A percentile compares a stretch with the other conserved stretches of the same genome.
phyloP scores from a whole-genome alignment of 2,329 filamentous ascomycete species.

The Epicoccum sorghinum region DNA sequence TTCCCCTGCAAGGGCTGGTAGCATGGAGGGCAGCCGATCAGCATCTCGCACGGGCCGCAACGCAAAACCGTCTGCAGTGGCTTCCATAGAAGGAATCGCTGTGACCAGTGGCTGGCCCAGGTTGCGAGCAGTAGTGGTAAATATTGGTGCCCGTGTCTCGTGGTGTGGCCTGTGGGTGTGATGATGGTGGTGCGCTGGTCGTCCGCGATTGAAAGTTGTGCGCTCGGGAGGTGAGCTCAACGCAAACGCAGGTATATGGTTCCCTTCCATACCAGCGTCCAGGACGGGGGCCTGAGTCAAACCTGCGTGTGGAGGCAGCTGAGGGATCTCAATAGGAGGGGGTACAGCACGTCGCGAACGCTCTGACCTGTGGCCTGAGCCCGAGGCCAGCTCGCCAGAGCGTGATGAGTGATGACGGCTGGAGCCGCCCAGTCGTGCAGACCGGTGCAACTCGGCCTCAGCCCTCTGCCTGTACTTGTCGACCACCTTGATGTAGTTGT shows the following conservation, averaged over 20 bases:
- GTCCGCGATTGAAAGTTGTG: slow-evolving; percentile 66
- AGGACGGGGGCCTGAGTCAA: slow-evolving; percentile 47
- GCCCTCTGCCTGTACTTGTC: slow-evolving; percentile 88
- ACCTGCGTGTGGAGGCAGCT: slow-evolving; percentile 42
- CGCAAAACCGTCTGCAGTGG: slow-evolving; percentile 69
- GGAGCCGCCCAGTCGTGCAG: slow-evolving; percentile 53
- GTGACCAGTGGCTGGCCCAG: slow-evolving; percentile 71
- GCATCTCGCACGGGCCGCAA: slow-evolving; percentile 83
- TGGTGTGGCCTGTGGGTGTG: slow-evolving; percentile 48
- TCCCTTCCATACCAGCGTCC: slow-evolving; percentile 64
- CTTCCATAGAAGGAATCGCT: slow-evolving; percentile 70
- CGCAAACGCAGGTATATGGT: slow-evolving; percentile 67
- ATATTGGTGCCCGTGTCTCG: slow-evolving; percentile 51
- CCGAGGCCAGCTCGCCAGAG: slow-evolving; percentile 43
- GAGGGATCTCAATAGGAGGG: slow-evolving; percentile 82
- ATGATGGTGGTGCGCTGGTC: slow-evolving; percentile 58
- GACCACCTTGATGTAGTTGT: slow-evolving; percentile 97
- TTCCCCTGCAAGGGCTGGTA: slow-evolving; percentile 70
- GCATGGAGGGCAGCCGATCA: slow-evolving; percentile 84
- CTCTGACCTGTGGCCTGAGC: slow-evolving; percentile 47
- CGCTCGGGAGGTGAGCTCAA: slow-evolving; percentile 75
- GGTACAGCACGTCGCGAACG: slow-evolving; percentile 74
- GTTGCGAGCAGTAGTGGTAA: slow-evolving; percentile 48
- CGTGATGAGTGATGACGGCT: slow-evolving; percentile 50
- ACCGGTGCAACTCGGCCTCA: slow-evolving; percentile 75